phyloP scores from a whole-genome alignment of 164 flowering plant genomes.

The Vitis amurensis region DNA sequence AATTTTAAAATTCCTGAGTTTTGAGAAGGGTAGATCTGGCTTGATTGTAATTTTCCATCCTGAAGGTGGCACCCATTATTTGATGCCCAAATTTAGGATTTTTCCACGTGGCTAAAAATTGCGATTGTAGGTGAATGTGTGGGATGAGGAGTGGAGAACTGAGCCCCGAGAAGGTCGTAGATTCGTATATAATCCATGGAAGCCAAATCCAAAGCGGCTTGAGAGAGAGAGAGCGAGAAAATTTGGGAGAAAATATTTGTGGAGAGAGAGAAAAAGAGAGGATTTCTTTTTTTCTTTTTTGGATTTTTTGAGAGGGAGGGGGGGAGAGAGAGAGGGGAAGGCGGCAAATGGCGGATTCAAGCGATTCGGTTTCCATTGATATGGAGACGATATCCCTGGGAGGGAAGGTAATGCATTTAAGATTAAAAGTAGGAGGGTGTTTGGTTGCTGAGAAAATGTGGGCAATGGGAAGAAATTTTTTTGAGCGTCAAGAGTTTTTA shows the following conservation, averaged over 20 bases:
- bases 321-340: conserved; percentile 13
- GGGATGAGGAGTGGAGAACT: conserved; percentile 2
- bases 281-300: not conserved
- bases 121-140: conserved; percentile 10
- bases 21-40: too few species aligned
- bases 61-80: not conserved
- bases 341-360: conserved; percentile 44
- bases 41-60: too few species aligned
- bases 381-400: conserved; percentile 45
- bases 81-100: not conserved
- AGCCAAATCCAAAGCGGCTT: conserved; percentile 10
- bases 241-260: not conserved
- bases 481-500: not conserved
- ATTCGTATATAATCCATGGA: conserved; percentile 20
- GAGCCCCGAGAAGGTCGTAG: too few species aligned
- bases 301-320: not conserved
- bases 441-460: conserved; percentile 26
- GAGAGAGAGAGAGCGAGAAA: not conserved
- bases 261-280: conserved; percentile 16
- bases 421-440: not conserved
- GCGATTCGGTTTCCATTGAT: conserved; percentile 58
- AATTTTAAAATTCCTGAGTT: too few species aligned
- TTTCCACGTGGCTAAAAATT: too few species aligned
- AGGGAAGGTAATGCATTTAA: conserved; percentile 48
- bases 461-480: not conserved